These are phyloP conservation scores for Chlorella sp. DNA, from an alignment of 139 green algal genomes.

Conservation along the genomic window DNA sequence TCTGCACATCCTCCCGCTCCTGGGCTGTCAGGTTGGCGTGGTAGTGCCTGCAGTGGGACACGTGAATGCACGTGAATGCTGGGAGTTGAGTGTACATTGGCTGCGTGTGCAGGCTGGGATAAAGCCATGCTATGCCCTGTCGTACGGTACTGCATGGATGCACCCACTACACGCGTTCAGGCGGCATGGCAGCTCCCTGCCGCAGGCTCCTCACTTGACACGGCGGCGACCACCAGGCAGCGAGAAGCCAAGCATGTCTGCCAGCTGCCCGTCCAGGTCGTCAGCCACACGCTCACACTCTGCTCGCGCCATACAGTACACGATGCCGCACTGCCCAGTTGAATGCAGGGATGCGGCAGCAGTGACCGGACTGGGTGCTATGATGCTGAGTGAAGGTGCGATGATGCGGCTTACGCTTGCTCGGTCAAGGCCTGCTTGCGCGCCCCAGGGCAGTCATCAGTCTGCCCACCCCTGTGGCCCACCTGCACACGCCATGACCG, in stretches of 20 bases:
- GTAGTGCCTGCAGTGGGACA: constrained; percentile 68
- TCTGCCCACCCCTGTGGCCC: not conserved
- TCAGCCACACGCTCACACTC: constrained; percentile 86
- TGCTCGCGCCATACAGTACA: constrained; percentile 91
- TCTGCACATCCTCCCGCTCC: constrained; percentile 80
- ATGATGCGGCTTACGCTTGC: too few species aligned
- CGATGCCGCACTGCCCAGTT: constrained; percentile 85
- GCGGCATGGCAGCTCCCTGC: not conserved
- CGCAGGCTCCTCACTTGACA: constrained; percentile 21
- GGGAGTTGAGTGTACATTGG: too few species aligned
- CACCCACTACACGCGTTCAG: too few species aligned
- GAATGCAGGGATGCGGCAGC: too few species aligned
- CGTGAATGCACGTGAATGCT: too few species aligned
- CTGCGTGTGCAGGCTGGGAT: too few species aligned
- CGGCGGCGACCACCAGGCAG: constrained; percentile 14
- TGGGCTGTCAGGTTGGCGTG: constrained; percentile 79
- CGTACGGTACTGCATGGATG: too few species aligned
- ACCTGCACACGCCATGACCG: constrained; percentile 27
- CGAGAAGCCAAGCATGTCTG: constrained; percentile 10
- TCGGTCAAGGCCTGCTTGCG: too few species aligned
- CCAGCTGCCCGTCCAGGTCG: constrained; percentile 57
- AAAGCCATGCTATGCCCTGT: too few species aligned
- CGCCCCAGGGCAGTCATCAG: too few species aligned
- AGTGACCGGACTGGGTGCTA: too few species aligned
- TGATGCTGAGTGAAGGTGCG: too few species aligned